Evolutionary conservation across 2,329 filamentous ascomycete genomes (phyloP), one percentile per base, ranked within the genome.

Genomic region (Colletotrichum aenigma): DNA sequence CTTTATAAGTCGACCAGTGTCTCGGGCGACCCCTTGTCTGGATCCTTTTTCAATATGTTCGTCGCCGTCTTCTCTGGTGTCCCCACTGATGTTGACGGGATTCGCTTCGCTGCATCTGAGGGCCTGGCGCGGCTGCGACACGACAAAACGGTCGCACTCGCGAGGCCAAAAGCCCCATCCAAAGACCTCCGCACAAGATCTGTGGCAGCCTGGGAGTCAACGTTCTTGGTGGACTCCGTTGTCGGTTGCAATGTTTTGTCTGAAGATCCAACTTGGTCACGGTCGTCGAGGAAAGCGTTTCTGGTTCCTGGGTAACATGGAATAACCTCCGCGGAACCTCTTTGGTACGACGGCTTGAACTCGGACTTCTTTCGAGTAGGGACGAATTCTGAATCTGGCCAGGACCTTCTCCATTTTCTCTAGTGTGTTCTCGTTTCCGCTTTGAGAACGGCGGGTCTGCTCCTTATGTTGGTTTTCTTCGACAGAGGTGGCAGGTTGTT

Each of bases 181-280:
- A 43, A 3, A 43, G 3, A 43, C 15, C 15, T 6, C 16, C 16
- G 38, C 38, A 43, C 38, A 43, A 6, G 38, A 43, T 16, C n/a
- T 6, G 16, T 38, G 36, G 36, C 36, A 38, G 36, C 36, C 36
- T 38, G 2, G 15, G 36, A 8, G 15, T 38, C 15, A 38, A 18
- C 4, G 1, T 4, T 3, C 4, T 38, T 38, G 1, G 13, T 36
- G 15, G 15, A 36, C 1, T 16, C 36, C 15, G 16, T 8, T 7
- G 15, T 16, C 34, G 15, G 15, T 16, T 36, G 34, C 34, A 36
- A 13, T 36, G 13, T 4, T 0, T 36, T 8, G 36, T 38, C 36
- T 38, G 15, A 38, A 38, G 36, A 38, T 38, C 15, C 16, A 38
- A 4, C 15, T 15, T 38, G 36, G 36, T 8, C 0, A 8, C 18